phyloP scores from a whole-genome alignment of 306 rosid genomes.

The Trifolium dubium region DNA sequence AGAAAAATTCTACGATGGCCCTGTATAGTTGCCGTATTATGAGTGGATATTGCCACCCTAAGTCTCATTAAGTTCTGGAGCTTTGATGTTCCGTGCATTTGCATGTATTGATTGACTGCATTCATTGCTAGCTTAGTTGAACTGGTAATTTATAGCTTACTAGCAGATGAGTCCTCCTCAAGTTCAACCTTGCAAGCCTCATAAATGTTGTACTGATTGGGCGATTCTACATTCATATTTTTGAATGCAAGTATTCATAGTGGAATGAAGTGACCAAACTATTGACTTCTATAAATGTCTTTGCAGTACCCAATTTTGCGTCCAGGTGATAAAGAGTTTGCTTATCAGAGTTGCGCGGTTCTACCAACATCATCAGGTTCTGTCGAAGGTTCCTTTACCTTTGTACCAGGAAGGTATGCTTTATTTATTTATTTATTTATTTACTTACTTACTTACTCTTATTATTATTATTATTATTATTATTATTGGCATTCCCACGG shows the following conservation, averaged over 20 bases:
- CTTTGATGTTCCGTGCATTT: background rate
- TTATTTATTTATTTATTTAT: no score
- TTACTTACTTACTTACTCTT: no score
- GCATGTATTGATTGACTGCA: conserved; percentile 26
- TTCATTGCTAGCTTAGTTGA: conserved; percentile 28
- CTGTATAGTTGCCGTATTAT: conserved; percentile 1
- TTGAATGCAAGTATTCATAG: background rate
- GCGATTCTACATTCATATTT: conserved; percentile 34
- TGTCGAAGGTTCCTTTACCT: conserved; percentile 84
- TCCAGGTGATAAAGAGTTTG: conserved; percentile 72
- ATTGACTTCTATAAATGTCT: conserved; percentile 33
- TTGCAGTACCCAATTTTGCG: conserved; percentile 79
- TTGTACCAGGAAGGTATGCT: conserved; percentile 93
- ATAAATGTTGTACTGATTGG: conserved; percentile 24
- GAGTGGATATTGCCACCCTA: conserved; percentile 8
- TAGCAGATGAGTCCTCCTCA: conserved; percentile 5
- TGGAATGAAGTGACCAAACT: conserved; percentile 5
- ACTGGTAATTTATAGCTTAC: conserved; percentile 1
- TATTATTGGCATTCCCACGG: background rate
- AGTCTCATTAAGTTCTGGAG: conserved; percentile 21
- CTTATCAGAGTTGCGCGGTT: conserved; percentile 73
- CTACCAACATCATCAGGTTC: conserved; percentile 69
- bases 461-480: background rate
- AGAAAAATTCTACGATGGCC: background rate
- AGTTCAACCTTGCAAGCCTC: background rate